Base-by-base conservation (phyloP, 805 yeast species). In the Nakazawaea populi region DNA sequence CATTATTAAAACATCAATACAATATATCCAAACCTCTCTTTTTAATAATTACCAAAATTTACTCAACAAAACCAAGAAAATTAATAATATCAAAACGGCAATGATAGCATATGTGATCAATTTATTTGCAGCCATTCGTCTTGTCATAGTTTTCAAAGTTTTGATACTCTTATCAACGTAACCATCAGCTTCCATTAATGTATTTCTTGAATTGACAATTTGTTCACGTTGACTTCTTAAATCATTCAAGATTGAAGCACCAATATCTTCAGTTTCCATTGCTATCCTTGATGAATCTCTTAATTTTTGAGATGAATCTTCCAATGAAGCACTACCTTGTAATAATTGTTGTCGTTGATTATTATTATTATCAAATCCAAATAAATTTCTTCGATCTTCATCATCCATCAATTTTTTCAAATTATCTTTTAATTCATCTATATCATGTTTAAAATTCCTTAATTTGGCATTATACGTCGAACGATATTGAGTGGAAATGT, bases 221-320 rank as follows among this genome's bases (percentile, higher is more conserved):
- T 95, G 97, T 61, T 94, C 99, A 52, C 99, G 75, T 70, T 94
- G 99, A 29, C 96, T 85, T 54, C 97, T 77, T 57, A 94, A 72
- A 64, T 92, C 96, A 59, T 82, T 83, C 69, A 94, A 76, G 48
- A 94, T 94, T 56, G 87, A 85, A 11, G 97, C 89, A 1, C 99
- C 99, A 47, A 94, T 82, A 34, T 76, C 75, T 67, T 94, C 99
- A 0, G 99, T 90, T 59, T 94, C 99, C 48, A 87, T 73, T 6
- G 98, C 99, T 3, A 90, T 75, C 58, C 97, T 76, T 55, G 92
- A 95, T 24, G 94, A 85, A 44, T 94, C 97, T 53, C 85, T 77
- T 45, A 94, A 74, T 58, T 96, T 77, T 55, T 91, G 92, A 1
- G 89, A 79, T 1, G 95, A 80, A 56, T 94, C 76, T 57, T 89